Percentiles rank a stretch among this genome's conserved stretches.
phyloP scores from a whole-genome alignment of 495 filamentous ascomycete species.

The Viridothelium virens region DNA sequence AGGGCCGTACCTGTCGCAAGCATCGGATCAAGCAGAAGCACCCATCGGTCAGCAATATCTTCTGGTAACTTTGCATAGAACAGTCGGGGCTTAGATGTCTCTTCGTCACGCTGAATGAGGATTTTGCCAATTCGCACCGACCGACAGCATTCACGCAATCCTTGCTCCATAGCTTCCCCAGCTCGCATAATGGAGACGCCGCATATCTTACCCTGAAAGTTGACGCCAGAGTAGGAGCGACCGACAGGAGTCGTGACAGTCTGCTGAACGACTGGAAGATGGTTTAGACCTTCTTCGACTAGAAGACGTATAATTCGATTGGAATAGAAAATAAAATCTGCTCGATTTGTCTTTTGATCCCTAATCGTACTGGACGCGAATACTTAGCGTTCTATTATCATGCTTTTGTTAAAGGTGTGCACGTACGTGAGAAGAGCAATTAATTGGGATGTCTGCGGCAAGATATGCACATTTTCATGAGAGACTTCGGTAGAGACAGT shows the following conservation, averaged over 20 bases:
- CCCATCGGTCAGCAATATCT: slow-evolving; percentile 88
- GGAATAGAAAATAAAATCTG: slow-evolving; percentile 98
- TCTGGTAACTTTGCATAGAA: slow-evolving; percentile 96
- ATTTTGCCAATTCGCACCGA: slow-evolving; percentile 97
- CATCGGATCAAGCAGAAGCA: slow-evolving; percentile 95
- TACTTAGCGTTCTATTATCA: background rate
- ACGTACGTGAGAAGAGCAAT: slow-evolving; percentile 95
- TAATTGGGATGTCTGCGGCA: slow-evolving; percentile 90
- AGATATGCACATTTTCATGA: slow-evolving; percentile 78
- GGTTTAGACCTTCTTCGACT: slow-evolving; percentile 95
- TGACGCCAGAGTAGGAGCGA: slow-evolving; percentile 77
- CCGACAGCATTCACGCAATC: slow-evolving; percentile 88
- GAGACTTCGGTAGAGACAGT: slow-evolving; percentile 80
- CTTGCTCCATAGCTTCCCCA: slow-evolving; percentile 97
- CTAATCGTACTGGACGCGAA: slow-evolving; percentile 70
- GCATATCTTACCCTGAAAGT: slow-evolving; percentile 96
- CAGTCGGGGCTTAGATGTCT: slow-evolving; percentile 80
- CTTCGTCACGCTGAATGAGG: slow-evolving; percentile 92
- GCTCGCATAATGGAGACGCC: slow-evolving; percentile 98
- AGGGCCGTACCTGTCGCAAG: slow-evolving; percentile 75
- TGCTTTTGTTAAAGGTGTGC: background rate
- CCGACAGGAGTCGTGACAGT: slow-evolving; percentile 86
- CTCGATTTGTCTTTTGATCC: slow-evolving; percentile 76
- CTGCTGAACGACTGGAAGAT: slow-evolving; percentile 83
- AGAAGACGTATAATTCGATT: slow-evolving; percentile 98